Conservation (phyloP, 2,329 filamentous ascomycete genomes). For the Purpureocillium lavendulum region DNA sequence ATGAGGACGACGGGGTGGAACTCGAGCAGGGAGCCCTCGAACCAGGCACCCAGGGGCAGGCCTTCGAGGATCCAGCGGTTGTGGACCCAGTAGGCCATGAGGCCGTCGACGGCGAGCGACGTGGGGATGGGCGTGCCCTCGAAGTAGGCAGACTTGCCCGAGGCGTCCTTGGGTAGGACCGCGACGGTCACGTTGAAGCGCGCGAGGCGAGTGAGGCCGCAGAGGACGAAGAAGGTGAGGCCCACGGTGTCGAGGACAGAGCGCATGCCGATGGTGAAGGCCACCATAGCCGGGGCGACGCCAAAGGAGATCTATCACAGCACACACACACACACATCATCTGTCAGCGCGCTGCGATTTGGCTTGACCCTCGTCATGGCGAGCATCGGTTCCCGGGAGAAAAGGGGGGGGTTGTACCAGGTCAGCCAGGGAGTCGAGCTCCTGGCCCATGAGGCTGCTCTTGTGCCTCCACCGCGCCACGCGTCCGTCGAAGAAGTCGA, state of each 20-base stretch:
- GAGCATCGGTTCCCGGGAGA: background rate
- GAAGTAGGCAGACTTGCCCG: constrained; percentile 90
- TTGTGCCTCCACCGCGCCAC: constrained; percentile 95
- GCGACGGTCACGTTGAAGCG: constrained; percentile 96
- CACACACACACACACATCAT: too few species aligned
- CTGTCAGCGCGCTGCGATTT: constrained; percentile 1
- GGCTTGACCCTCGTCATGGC: too few species aligned
- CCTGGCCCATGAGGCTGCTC: constrained; percentile 95
- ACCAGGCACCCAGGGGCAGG: constrained; percentile 67
- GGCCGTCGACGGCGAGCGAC: constrained; percentile 65
- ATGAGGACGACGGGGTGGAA: constrained; percentile 75
- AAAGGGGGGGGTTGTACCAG: constrained; percentile 47
- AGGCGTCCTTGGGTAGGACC: constrained; percentile 81
- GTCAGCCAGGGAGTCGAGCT: constrained; percentile 91
- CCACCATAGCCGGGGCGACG: constrained; percentile 76
- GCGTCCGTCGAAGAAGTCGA: constrained; percentile 96
- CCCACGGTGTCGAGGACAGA: constrained; percentile 73
- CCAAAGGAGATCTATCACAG: constrained; percentile 85
- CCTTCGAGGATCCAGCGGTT: constrained; percentile 71
- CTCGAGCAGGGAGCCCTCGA: constrained; percentile 61
- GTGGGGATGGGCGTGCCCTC: constrained; percentile 96
- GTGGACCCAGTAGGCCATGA: constrained; percentile 87
- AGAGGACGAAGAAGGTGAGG: constrained; percentile 85
- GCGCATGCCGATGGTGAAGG: constrained; percentile 82
- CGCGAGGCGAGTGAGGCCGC: constrained; percentile 84